Base-by-base conservation (phyloP, 1,284 basidiomycete species). In the Malassezia sp. region DNA sequence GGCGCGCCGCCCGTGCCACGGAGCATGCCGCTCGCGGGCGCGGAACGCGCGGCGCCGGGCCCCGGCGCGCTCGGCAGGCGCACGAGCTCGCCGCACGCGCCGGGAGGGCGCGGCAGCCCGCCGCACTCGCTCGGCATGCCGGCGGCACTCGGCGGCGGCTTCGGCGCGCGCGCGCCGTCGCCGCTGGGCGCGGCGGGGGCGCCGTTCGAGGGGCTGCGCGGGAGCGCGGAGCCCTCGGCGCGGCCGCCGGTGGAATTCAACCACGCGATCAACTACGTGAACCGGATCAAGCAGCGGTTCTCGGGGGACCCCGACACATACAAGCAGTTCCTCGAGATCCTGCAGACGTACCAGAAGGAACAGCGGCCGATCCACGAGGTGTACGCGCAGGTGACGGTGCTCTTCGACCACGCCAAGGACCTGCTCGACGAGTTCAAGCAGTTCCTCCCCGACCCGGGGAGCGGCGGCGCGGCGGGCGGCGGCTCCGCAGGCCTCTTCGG, bases 331-430 rank as follows among this genome's bases (percentile, higher is more conserved):
- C 75, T 99, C 61, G 91, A 97, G 74, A 91, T 97, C 45, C 74
- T 99, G 57, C 93, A 97, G 75, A 85, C 85, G 24, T 96, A 95
- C 73, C 90, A 96, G 72, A 90, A 90, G 70, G 90, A 96, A 67
- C 85, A 87, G 67, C 79, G 80, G 53, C 81, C 85, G 57, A 79
- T 86, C 22, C 82, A 85, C 54, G 88, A 93, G 67, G 90, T 96
- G 5, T 93, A 87, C 70, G 79, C 80, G 18, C 90, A 95, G 72
- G 91, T 97, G 3, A 85, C 88, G 45, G 75, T 80, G 58, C 78
- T 99, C 22, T 99, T 99, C 76, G 82, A 84, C 68, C 82, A 86
- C 60, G 85, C 87, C 0, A 85, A 84, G 5, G 93, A 99, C 61
- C 78, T 99, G 34, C 75, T 97, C 45, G 80, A 82, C 34, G 91